Base-by-base conservation (phyloP, 2,329 filamentous ascomycete species). In the Talaromyces sp. region DNA sequence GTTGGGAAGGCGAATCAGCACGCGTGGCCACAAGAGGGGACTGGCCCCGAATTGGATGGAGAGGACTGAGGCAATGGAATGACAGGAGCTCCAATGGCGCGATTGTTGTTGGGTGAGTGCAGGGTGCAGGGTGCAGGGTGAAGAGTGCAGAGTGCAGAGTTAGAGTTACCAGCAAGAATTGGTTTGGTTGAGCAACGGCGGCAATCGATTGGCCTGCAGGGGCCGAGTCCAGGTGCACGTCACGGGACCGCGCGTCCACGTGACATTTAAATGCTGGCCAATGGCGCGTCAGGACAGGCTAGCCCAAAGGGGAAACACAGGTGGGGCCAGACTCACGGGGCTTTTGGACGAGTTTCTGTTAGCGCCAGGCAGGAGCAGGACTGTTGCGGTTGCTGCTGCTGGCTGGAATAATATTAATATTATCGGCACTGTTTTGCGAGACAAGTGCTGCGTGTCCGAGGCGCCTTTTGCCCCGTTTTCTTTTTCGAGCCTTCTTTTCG, bases 241-340 rank as follows among this genome's bases (percentile, higher is more conserved):
- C 57, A 62, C 60, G 60, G 57, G 60, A 58, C 22, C 15, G 28
- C 30, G 22, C 4, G 7, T 13, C 22, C 60, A 62, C 60, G 60
- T 62, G 60, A 62, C 57, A 47, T 59, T 56, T 56, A 59, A 62
- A 39, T 56, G 33, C 55, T 53, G 15, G 19, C 49, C 25, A 30
- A 30, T 53, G 49, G 49, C 7, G 27, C 49, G 49, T 28, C 13
- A 27, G 49, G 8, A 53, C 1, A 10, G 27, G 17, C 9, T 25
- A 4, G 49, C 49, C 49, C 15, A 30, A 53, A 30, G 56, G 60
- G 60, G 49, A 57, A 49, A 54, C 15, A 6, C 6, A 3, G 55
- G 59, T 44, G 59, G 44, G 17, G 8, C 44, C 44, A 22, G 44
- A 47, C 44, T 47, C 44, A 47, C 44, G 44, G 44, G 44, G 44